Evolutionary conservation across 805 yeast species (phyloP), one percentile per base, ranked within the genome.

Genomic region (Metschnikowia matae): DNA sequence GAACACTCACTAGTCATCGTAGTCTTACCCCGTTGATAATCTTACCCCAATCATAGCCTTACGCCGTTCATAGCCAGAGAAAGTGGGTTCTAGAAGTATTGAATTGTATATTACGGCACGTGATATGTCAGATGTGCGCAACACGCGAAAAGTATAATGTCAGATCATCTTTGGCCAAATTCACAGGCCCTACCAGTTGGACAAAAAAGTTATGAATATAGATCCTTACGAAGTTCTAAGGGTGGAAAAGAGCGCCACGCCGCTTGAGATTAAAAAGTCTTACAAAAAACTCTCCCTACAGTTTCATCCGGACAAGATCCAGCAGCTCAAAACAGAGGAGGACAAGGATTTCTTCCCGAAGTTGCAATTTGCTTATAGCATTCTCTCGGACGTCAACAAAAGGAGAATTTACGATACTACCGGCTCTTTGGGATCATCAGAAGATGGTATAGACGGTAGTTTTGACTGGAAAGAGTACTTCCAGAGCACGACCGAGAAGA

Each of bases 281-380:
- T 64, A 64, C 60, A 63, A 63, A 51, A 54, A 53, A 44, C 62
- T 63, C 29, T 60, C 65, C 32, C 56, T 64, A 42, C 43, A 58
- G 52, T 54, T 54, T 40, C 68, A 64, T 42, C 68, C 68, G 3
- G 68, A 64, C 60, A 68, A 69, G 44, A 52, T 62, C 45, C 64
- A 60, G 48, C 66, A 64, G 49, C 52, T 54, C 18, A 53, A 44
- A 23, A 53, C 49, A 7, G 67, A 62, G 38, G 46, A 40, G 13
- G 56, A 51, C 42, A 48, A 51, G 37, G 65, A 66, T 17, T 43
- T 48, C 21, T 89, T 90, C 64, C 86, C 89, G 46, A 69, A 79
- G 56, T 76, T 89, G 17, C 91, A 88, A 62, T 83, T 87, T 59
- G 84, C 96, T 18, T 88, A 87, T 63, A 72, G 84, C 40, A 75